Evolutionary conservation across 148 eudicot genomes (phyloP), one percentile per base, ranked within the genome.

Genomic region (Heliamphora exappendiculata): DNA sequence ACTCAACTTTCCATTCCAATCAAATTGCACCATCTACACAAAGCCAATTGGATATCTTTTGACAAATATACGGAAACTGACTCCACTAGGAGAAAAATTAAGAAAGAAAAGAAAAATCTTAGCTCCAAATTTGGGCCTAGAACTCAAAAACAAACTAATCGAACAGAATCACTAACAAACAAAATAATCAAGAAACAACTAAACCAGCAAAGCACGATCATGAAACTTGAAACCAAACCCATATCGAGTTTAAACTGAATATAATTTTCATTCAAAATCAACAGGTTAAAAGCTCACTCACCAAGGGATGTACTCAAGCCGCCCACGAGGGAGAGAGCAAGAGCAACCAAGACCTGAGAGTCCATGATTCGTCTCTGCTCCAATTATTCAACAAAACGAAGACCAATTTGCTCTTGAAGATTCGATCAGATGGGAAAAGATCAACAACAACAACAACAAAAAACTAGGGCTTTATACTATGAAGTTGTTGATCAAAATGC

Each of bases 291-390:
- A 47, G 24, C 8, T 19, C 0, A 74, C 81, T 80, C 77, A 93
- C 99, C 99, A 65, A 96, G 51, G 28, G 98, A 96, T 22, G 98
- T 96, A 72, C 99, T 96, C 82, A 96, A 86, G 44, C 99, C 99
- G 75, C 99, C 99, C 67, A 96, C 84, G 75, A 93, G 87, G 24
- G 99, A 93, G 73, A 96, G 93, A 66, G 80, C 93, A 77, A 96
- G 93, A 75, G 99, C 99, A 71, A 96, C 93, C 82, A 90, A 78
- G 13, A 96, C 98, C 78, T 96, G 98, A 70, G 97, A 88, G 74
- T 93, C 97, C 99, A 95, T 95, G 9, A 64, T 39, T 20, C 54
- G 70, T 79, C 62, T 68, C 65, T 55, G 41, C 74, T 36, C 60
- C 36, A 29, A 53, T 49, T 76, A 55, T 75, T 24, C 29, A 37